Base-by-base conservation (phyloP, 305 asterid genomes). In the Coffea humblotiana region DNA sequence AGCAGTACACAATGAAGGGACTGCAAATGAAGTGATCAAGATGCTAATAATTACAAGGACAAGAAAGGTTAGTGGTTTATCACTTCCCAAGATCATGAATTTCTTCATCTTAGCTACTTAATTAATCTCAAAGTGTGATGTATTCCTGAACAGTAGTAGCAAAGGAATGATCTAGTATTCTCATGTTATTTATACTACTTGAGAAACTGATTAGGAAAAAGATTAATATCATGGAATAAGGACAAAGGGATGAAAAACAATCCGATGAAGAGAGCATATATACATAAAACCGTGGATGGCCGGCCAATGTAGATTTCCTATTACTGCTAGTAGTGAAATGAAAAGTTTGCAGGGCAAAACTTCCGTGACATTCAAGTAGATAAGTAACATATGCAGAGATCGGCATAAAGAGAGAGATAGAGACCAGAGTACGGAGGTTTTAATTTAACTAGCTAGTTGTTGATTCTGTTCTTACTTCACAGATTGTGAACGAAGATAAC, bases 191-290 rank as follows among this genome's bases (percentile, higher is more conserved):
- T 63, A 12, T 40, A 40, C 43, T 84, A 80, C 73, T 84, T 70
- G 77, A 77, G 8, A 45, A 56, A 65, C 12, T 40, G 43, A 40
- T 25, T 43, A 2, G 14, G 74, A 82, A 74, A 88, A 84, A 27
- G 9, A 13, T 29, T 80, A 77, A 68, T n/a, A 52, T 70, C 37
- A 45, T 76, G 71, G 37, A 74, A 76, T 60, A 68, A 80, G 74
- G 88, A 86, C 90, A 85, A 85, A 76, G 60, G 67, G 82, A 72
- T 83, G 82, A 77, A 68, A 68, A n/a, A 56, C 7, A 32, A 47
- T 78, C 72, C 70, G 68, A 72, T 76, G 82, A 63, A 77, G 73
- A 52, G 43, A 40, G 43, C 43, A 43, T 11, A 75, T 48, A 66
- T 9, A 32, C 45, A 29, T 29, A 48, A 74, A 16, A 35, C 58